A percentile compares a stretch with the other conserved stretches of the same genome.
phyloP scores from a whole-genome alignment of 495 filamentous ascomycete genomes.

The Elaphomyces granulatus region DNA sequence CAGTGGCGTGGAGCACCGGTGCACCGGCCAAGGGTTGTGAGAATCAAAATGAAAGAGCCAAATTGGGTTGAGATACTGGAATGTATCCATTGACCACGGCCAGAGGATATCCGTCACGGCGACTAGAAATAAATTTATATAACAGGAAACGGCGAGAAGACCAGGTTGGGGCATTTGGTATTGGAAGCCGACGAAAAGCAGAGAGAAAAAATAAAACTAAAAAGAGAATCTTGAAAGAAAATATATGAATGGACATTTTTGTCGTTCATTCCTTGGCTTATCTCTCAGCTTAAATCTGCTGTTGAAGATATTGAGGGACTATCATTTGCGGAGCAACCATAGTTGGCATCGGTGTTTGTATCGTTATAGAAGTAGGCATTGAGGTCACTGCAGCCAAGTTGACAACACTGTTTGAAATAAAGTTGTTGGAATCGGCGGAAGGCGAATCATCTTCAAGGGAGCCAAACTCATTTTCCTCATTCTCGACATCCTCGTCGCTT shows the following conservation, averaged over 20 bases:
- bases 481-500: slow-evolving; percentile 67
- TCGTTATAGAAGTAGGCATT: slow-evolving; percentile 22
- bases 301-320: slow-evolving; percentile 31
- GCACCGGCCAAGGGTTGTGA: neutral
- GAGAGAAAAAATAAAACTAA: neutral
- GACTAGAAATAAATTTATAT: too few species aligned
- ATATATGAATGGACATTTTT: too few species aligned
- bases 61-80: neutral
- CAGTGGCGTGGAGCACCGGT: neutral
- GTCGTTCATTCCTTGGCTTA: too few species aligned
- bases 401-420: slow-evolving; percentile 18
- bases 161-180: neutral
- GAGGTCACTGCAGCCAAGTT: slow-evolving; percentile 26
- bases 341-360: slow-evolving; percentile 12
- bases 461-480: slow-evolving; percentile 55
- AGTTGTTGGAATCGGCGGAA: slow-evolving; percentile 18
- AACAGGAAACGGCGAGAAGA: too few species aligned
- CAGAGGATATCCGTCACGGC: neutral
- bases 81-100: neutral
- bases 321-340: slow-evolving; percentile 32
- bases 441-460: slow-evolving; percentile 65
- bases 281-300: slow-evolving; percentile 25
- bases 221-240: too few species aligned
- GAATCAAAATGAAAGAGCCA: neutral
- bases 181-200: neutral